Conservation (phyloP, 306 rosid genomes). For the Corylus avellana region DNA sequence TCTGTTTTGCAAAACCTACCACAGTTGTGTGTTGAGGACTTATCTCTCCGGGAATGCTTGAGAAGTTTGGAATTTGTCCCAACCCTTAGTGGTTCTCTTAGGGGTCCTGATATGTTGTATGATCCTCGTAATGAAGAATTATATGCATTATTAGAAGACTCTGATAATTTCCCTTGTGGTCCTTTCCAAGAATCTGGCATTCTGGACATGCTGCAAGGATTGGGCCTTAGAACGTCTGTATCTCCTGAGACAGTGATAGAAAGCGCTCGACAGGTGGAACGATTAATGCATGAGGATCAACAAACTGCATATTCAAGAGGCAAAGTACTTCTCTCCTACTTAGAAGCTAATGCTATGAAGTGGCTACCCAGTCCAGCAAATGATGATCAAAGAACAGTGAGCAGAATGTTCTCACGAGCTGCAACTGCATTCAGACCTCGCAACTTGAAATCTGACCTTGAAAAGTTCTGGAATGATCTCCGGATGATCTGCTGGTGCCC, state of each 20-base stretch:
- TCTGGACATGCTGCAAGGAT: conserved; percentile 77
- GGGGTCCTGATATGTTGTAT: conserved; percentile 70
- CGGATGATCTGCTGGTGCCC: conserved; percentile 92
- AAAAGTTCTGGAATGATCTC: conserved; percentile 86
- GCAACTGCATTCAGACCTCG: conserved; percentile 66
- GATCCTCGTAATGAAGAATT: conserved; percentile 91
- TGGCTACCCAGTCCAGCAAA: conserved; percentile 72
- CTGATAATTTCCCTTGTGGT: conserved; percentile 78
- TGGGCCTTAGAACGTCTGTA: conserved; percentile 87
- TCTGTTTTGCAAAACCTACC: conserved; percentile 79
- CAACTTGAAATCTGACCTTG: conserved; percentile 70
- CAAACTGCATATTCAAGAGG: conserved; percentile 75
- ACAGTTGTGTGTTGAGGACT: conserved; percentile 76
- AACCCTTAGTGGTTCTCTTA: conserved; percentile 60
- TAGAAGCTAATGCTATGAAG: conserved; percentile 90
- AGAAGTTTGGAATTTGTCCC: conserved; percentile 76
- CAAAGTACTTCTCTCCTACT: conserved; percentile 80
- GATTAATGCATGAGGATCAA: conserved; percentile 73
- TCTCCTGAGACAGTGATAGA: conserved; percentile 73
- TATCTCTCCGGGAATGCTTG: conserved; percentile 64
- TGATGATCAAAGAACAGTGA: conserved; percentile 70
- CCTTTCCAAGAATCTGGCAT: conserved; percentile 64
- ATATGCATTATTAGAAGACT: conserved; percentile 71
- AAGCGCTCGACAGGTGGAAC: conserved; percentile 81
- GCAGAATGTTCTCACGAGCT: conserved; percentile 75